These are phyloP conservation scores for Panicum hallii DNA, from an alignment of 202 grass and related monocot species.

Conservation along the genomic window DNA sequence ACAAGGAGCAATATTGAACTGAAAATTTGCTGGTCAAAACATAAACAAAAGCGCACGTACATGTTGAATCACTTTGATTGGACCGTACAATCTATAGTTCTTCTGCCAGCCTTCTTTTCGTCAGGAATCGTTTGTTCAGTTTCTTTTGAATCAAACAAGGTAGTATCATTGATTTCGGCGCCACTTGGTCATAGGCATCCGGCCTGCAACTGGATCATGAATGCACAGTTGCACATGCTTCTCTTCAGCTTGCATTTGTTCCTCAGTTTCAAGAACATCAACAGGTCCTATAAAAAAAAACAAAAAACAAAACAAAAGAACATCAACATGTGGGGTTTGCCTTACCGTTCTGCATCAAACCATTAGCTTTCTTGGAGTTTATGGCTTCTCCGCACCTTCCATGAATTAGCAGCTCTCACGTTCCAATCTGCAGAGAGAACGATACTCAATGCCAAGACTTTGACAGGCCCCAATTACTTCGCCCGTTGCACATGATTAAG, in stretches of 20 bases:
- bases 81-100: not conserved
- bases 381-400: constrained; percentile 17
- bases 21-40: constrained; percentile 1
- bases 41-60: constrained; percentile 18
- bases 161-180: not conserved
- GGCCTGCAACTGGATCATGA: constrained; percentile 1
- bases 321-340: not conserved
- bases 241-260: constrained; percentile 5
- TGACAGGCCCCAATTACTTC: constrained; percentile 20
- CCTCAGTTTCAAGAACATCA: constrained; percentile 10
- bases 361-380: constrained; percentile 39
- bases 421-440: not conserved
- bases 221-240: not conserved
- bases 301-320: not conserved
- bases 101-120: not conserved
- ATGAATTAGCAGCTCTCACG: not conserved
- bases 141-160: no score
- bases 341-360: not conserved
- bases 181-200: not conserved
- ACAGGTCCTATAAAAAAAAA: not conserved
- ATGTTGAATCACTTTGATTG: constrained; percentile 24
- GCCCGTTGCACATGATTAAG: not conserved
- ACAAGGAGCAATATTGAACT: constrained; percentile 12
- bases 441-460: constrained; percentile 24
- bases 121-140: not conserved